Conservation (phyloP, 192 early-diverging fungal genomes). For the Chytriomyces confervae region DNA sequence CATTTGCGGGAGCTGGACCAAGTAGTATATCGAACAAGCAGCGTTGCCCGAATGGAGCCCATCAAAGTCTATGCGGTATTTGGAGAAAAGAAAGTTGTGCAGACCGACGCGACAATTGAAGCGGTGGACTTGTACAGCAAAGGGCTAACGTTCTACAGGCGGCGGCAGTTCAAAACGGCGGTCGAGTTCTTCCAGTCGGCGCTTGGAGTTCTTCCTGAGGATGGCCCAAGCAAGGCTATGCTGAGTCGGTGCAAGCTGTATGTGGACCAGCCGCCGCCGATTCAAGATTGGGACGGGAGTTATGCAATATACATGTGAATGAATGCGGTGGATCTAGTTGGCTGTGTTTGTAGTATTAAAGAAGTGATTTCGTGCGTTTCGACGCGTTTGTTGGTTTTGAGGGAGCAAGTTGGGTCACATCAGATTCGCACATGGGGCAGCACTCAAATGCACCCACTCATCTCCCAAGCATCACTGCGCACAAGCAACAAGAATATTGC, state of each 20-base stretch:
- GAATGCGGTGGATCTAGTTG: too few species aligned
- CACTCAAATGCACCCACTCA: too few species aligned
- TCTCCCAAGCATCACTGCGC: too few species aligned
- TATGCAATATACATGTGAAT: neutral
- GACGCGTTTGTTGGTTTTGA: too few species aligned
- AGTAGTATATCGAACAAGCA: neutral
- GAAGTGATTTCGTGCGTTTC: too few species aligned
- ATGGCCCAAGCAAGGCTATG: slow-evolving; percentile 36
- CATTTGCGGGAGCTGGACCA: slow-evolving; percentile 27
- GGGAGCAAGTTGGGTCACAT: too few species aligned
- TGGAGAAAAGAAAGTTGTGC: slow-evolving; percentile 3
- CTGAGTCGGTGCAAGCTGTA: slow-evolving; percentile 5
- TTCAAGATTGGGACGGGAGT: slow-evolving; percentile 19
- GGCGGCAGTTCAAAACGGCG: slow-evolving; percentile 32
- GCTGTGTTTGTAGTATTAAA: too few species aligned
- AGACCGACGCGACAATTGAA: slow-evolving; percentile 6
- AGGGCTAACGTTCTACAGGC: slow-evolving; percentile 15
- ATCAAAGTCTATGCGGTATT: slow-evolving; percentile 21
- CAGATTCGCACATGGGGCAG: too few species aligned
- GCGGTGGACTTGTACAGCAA: slow-evolving; percentile 26
- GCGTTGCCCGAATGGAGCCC: neutral
- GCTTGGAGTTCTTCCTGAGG: slow-evolving; percentile 7
- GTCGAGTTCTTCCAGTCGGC: slow-evolving; percentile 27
- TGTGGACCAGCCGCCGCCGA: slow-evolving; percentile 16
- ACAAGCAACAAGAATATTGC: too few species aligned